phyloP scores from a whole-genome alignment of 257 asterid species.

The Ballota nigra region DNA sequence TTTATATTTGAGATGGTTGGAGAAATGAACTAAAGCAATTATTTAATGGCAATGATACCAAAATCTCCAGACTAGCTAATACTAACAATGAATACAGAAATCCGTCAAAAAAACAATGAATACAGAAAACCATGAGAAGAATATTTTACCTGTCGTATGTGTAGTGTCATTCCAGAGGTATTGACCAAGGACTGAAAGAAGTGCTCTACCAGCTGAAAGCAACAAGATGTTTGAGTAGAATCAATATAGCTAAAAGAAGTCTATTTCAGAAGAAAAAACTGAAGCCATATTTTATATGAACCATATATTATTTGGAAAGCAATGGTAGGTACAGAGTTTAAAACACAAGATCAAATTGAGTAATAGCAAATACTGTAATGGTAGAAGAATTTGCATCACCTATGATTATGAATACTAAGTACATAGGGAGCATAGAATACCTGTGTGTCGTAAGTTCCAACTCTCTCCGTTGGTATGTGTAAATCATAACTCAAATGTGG shows the following conservation, averaged over 20 bases:
- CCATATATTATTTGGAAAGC: slow-evolving; percentile 1
- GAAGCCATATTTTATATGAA: neutral
- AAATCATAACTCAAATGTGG: slow-evolving; percentile 85
- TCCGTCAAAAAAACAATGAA: neutral
- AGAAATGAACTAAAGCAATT: slow-evolving; percentile 3
- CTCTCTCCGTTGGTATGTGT: slow-evolving; percentile 84
- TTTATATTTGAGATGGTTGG: neutral
- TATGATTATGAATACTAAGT: neutral
- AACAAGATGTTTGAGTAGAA: slow-evolving; percentile 21
- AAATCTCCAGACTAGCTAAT: slow-evolving; percentile 1
- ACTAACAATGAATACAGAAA: neutral
- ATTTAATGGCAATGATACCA: neutral
- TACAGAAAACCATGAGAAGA: neutral
- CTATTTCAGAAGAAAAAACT: slow-evolving; percentile 5
- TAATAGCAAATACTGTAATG: neutral
- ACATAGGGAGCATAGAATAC: slow-evolving; percentile 28
- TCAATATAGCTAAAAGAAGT: neutral
- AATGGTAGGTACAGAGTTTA: neutral
- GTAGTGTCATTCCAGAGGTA: slow-evolving; percentile 99
- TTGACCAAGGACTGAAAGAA: slow-evolving; percentile 95
- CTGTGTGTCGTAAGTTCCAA: slow-evolving; percentile 95
- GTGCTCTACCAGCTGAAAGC: slow-evolving; percentile 89
- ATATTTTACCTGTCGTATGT: slow-evolving; percentile 75
- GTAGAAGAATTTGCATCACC: slow-evolving; percentile 6
- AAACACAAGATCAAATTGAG: neutral